Evolutionary conservation across 2,329 filamentous ascomycete genomes (phyloP), one percentile per base, ranked within the genome.

Genomic region (Clarireedia sp.): DNA sequence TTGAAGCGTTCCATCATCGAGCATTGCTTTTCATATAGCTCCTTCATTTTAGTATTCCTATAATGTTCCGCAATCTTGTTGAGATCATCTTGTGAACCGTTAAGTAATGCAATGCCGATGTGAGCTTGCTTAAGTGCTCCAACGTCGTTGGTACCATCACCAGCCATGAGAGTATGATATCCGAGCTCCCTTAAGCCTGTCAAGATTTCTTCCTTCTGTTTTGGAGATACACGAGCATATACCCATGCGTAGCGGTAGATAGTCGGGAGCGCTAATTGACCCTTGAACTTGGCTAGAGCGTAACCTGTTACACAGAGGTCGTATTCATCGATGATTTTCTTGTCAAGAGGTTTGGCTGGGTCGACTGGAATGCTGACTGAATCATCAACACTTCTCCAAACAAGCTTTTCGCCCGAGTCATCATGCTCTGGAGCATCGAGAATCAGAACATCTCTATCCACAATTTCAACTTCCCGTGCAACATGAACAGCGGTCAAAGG

Each of bases 161-260:
- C 94, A 65, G 91, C 95, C 94, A 99, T 99, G 60, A 99, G 81
- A 29, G 94, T 99, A 59, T 94, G 96, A 75, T 99, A 99, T 49
- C 94, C 94, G 74, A 90, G 88, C 66, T 96, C 91, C 75, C 96
- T 96, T 59, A 97, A 82, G 38, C 94, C 94, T 21, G 96, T 81
- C n/a, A 99, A 79, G 67, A 99, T 97, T 54, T 97, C 91, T 72
- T 99, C 94, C 76, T 99, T 99, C 68, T 99, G 94, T 78, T 96
- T 96, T 8, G 94, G 94, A 1, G 94, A 99, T 9, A 99, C 94
- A 67, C 94, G 90, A 62, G 94, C 94, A 69, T 99, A 99, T 4
- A 99, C 94, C 94, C 94, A 99, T 14, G 91, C 85, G 72, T 97
- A 81, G 49, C 91, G 86, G 33, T 97, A 79, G 50, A 99, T 78